Conservation (phyloP, 2,329 filamentous ascomycete genomes). For the Talaromyces verruculosus region DNA sequence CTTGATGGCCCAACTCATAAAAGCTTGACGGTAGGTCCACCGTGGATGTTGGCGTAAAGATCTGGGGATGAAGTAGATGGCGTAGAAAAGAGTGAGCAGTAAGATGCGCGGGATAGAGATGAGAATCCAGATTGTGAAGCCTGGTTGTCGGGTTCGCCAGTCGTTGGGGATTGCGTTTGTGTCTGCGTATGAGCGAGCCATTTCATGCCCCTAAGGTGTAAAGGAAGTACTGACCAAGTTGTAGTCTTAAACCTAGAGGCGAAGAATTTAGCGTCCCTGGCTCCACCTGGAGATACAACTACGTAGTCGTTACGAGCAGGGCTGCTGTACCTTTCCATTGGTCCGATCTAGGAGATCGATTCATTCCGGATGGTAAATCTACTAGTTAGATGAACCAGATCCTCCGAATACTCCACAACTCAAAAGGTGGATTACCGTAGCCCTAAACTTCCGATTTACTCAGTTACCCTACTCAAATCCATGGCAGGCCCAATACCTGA, state of each 20-base stretch:
- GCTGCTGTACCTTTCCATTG: neutral
- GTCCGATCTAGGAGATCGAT: neutral
- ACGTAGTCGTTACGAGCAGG: neutral
- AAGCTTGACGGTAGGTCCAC: constrained; percentile 16
- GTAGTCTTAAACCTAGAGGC: too few relatives aligned
- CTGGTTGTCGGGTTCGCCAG: constrained; percentile 17
- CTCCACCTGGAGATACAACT: neutral
- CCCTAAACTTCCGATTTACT: neutral
- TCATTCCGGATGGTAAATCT: too few relatives aligned
- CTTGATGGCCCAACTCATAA: neutral
- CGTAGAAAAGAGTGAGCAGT: constrained; percentile 2
- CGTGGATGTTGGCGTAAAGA: constrained; percentile 3
- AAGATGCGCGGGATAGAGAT: constrained; percentile 2
- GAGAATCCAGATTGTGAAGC: constrained; percentile 7
- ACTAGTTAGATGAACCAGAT: neutral
- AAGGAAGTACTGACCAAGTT: neutral
- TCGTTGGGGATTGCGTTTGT: neutral
- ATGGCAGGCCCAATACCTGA: too few relatives aligned
- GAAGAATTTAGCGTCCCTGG: too few relatives aligned
- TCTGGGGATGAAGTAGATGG: constrained; percentile 10
- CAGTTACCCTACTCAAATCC: too few relatives aligned
- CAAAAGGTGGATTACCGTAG: neutral
- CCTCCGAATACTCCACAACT: neutral
- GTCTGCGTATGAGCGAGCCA: constrained; percentile 1
- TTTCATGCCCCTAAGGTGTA: neutral